Percentiles rank a stretch among this genome's conserved stretches.
Evolutionary conservation across 345 rosid species (phyloP).

Genomic region (Hypericum perforatum): DNA sequence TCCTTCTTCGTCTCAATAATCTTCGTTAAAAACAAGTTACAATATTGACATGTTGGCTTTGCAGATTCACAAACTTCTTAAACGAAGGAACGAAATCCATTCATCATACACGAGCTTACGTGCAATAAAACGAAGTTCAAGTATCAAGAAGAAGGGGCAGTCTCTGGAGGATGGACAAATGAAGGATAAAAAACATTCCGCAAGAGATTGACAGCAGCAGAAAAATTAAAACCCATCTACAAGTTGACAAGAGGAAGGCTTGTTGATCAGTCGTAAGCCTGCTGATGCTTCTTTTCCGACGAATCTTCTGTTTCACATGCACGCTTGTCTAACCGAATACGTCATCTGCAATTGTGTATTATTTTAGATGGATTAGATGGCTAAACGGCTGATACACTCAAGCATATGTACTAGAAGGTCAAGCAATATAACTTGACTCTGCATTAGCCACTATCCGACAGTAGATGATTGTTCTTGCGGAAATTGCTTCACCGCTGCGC

Average conservation of each 20-base stretch:
- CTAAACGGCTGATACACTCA: too few relatives aligned
- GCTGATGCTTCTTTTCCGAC: too few relatives aligned
- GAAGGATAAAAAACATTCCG: constrained; percentile 50
- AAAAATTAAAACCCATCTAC: constrained; percentile 69
- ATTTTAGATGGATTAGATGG: too few relatives aligned
- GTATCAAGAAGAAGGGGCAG: constrained; percentile 55
- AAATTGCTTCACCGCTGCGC: too few relatives aligned
- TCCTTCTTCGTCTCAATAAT: not conserved
- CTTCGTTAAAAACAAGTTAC: constrained; percentile 3
- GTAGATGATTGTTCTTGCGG: too few relatives aligned
- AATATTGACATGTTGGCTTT: constrained; percentile 1
- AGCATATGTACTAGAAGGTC: too few relatives aligned
- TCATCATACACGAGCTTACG: constrained; percentile 61
- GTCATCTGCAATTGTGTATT: too few relatives aligned
- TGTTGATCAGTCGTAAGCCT: constrained; percentile 38
- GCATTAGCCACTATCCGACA: too few relatives aligned
- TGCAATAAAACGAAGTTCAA: constrained; percentile 50
- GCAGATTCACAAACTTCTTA: constrained; percentile 89
- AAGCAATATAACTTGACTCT: too few relatives aligned
- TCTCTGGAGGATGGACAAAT: constrained; percentile 46
- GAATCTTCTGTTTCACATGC: too few relatives aligned
- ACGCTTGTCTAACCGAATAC: too few relatives aligned
- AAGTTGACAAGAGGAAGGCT: constrained; percentile 86
- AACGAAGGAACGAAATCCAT: constrained; percentile 72
- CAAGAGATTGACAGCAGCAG: constrained; percentile 50